Conservation (phyloP, 2,329 filamentous ascomycete genomes). For the Rachicladosporium sp. region DNA sequence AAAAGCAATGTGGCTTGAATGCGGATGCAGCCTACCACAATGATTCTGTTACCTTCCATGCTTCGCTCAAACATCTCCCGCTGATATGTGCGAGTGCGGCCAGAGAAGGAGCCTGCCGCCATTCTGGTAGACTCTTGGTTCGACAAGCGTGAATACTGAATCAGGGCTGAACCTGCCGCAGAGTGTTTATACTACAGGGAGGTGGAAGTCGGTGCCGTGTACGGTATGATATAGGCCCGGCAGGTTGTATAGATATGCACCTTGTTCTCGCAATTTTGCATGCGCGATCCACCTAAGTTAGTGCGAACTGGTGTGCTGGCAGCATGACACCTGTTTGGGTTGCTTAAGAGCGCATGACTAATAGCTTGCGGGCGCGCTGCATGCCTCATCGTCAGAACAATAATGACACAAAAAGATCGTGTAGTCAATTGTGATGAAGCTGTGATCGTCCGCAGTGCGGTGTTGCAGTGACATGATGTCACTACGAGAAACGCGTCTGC, state of each 20-base stretch:
- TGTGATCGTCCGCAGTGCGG: no score
- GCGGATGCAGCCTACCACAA: conserved; percentile 16
- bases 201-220: neutral
- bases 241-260: neutral
- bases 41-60: conserved; percentile 29
- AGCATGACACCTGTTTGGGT: no score
- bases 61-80: conserved; percentile 33
- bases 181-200: neutral
- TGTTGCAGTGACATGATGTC: no score
- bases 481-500: no score
- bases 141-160: neutral
- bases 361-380: no score
- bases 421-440: no score
- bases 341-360: no score
- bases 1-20: neutral
- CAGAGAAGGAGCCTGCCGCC: neutral
- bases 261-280: neutral
- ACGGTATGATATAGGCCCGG: neutral
- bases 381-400: no score
- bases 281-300: no score
- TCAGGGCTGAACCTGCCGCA: neutral
- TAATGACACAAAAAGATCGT: no score
- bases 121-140: neutral
- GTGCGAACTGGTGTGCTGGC: no score
- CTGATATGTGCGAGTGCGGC: conserved; percentile 26